Evolutionary conservation across 352 stramenopile genomes (phyloP), one percentile per base, ranked within the genome.

Genomic region (Globisporangium mamillatum): DNA sequence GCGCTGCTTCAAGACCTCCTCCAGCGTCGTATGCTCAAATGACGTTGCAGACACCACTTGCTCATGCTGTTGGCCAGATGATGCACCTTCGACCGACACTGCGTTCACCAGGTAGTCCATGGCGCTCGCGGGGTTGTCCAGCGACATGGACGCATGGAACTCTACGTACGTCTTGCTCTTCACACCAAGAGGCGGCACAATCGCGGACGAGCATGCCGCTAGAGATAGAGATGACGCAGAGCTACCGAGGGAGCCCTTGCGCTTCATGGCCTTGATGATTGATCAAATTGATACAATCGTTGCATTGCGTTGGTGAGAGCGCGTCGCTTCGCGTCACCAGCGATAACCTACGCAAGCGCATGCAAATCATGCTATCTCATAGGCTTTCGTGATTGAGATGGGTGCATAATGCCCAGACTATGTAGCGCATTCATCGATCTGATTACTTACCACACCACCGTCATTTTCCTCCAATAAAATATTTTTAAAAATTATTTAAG

Each of bases 91-190:
- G 44, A 2, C 80, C 63, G 58, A 80, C 71, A 2, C 29, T 18
- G 41, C 41, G 8, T 4, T 48, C 9, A 29, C 8, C 18, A 61
- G 16, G 29, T 29, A 61, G 55, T 34, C 41, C 27, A 73, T 4
- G 6, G 76, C 18, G 18, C 46, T 75, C 27, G 64, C 59, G 2
- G 73, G 73, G 57, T 84, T 71, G 41, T 89, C 81, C 29, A 91
- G 67, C 41, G 83, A 89, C 81, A 91, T 91, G 66, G 81, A 89
- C 32, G 76, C 74, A 66, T 91, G 83, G 65, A 90, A 91, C 61
- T 91, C 83, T 16, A 91, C 74, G 27, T 61, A 61, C 20, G 29
- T 46, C 32, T 61, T 61, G 29, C 20, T 48, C 29, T 44, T 16
- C 55, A 29, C 55, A 22, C 55, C 29, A 6, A 27, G 27, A 1